phyloP scores from a whole-genome alignment of 352 stramenopile genomes.

The Pythium brachiatum region DNA sequence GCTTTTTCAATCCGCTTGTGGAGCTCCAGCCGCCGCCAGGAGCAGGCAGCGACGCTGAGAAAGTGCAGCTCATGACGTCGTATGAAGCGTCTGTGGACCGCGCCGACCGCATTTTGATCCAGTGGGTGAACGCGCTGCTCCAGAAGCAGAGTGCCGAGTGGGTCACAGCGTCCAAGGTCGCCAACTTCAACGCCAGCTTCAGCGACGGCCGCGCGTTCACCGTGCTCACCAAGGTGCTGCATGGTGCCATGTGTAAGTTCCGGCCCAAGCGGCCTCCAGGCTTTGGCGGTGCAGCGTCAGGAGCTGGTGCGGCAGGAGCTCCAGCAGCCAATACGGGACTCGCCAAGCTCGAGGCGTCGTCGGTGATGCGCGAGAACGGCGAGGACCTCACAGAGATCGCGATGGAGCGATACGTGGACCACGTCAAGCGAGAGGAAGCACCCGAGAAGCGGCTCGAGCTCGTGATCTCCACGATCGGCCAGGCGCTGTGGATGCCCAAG shows the following conservation, averaged over 20 bases:
- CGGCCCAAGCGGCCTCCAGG: constrained; percentile 34
- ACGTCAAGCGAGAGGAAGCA: constrained; percentile 46
- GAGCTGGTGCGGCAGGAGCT: constrained; percentile 10
- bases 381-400: constrained; percentile 77
- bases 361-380: constrained; percentile 70
- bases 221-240: constrained; percentile 60
- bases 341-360: constrained; percentile 51
- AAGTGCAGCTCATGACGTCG: constrained; percentile 9
- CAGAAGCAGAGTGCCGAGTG: constrained; percentile 45
- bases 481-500: constrained; percentile 67
- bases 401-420: constrained; percentile 72
- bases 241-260: constrained; percentile 60
- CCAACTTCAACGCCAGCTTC: constrained; percentile 70
- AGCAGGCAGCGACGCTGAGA: background rate
- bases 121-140: constrained; percentile 71
- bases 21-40: constrained; percentile 5
- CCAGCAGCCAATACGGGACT: background rate
- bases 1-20: constrained; percentile 65
- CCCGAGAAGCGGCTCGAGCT: constrained; percentile 62
- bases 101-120: constrained; percentile 65
- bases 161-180: constrained; percentile 43
- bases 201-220: constrained; percentile 53
- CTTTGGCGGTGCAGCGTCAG: too few species aligned
- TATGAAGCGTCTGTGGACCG: constrained; percentile 60
- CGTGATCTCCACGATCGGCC: constrained; percentile 67